Conservation (phyloP, 2,329 filamentous ascomycete genomes). For the Colletotrichum magnum region DNA sequence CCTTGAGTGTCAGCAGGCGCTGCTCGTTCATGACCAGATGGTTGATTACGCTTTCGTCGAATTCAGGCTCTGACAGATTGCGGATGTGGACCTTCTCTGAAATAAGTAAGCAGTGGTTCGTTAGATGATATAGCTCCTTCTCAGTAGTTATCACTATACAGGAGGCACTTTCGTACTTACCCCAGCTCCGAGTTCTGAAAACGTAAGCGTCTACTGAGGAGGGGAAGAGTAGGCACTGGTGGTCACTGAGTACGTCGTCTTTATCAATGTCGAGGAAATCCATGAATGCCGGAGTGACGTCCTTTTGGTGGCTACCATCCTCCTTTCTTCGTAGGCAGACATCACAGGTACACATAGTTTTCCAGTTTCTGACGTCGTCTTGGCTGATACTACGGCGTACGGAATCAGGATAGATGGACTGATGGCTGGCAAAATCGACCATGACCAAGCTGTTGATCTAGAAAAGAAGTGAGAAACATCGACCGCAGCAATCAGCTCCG, state of each 20-base stretch:
- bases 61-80: conserved; percentile 26
- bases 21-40: conserved; percentile 45
- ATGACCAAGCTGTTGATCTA: conserved; percentile 29
- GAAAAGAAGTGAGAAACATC: conserved; percentile 1
- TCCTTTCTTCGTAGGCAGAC: background rate
- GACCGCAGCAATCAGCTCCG: background rate
- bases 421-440: conserved; percentile 35
- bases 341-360: conserved; percentile 29
- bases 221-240: conserved; percentile 38
- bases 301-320: no score
- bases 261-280: background rate
- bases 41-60: conserved; percentile 46
- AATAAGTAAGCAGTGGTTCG: conserved; percentile 43
- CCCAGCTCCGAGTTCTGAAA: conserved; percentile 41
- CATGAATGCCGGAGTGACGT: conserved; percentile 17
- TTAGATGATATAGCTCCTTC: background rate
- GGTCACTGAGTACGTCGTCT: background rate
- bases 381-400: background rate
- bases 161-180: conserved; percentile 13
- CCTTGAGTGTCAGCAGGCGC: conserved; percentile 45
- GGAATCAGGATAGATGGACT: background rate
- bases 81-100: conserved; percentile 14
- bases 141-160: no score
- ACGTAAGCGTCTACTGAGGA: conserved; percentile 37
- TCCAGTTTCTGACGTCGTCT: conserved; percentile 25